A percentile compares a stretch with the other conserved stretches of the same genome.
These are phyloP conservation scores for Penicillium nucicola DNA, from an alignment of 495 filamentous ascomycete species.

Conservation along the genomic window DNA sequence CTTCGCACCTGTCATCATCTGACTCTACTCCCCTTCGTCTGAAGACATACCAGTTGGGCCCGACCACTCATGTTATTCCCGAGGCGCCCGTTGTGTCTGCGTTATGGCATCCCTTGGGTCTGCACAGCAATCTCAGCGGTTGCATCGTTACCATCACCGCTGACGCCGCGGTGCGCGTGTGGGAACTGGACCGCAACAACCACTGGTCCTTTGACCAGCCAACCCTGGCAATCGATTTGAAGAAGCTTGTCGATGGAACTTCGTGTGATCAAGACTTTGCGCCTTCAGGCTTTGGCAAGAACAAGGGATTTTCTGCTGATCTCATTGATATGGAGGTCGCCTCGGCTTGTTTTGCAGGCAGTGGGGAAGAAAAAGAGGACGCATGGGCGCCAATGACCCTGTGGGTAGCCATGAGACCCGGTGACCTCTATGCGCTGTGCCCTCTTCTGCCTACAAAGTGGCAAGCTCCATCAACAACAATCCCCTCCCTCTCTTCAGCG, in stretches of 20 bases:
- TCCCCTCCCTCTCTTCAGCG: conserved; percentile 72
- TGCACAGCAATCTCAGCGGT: conserved; percentile 52
- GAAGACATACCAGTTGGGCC: conserved; percentile 80
- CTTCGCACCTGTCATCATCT: conserved; percentile 62
- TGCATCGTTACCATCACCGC: conserved; percentile 80
- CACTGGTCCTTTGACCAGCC: conserved; percentile 81
- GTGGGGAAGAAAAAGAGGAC: conserved; percentile 59
- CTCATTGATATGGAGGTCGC: conserved; percentile 83
- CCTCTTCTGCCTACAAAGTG: conserved; percentile 80
- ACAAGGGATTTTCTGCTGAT: conserved; percentile 81
- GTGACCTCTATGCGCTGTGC: conserved; percentile 88
- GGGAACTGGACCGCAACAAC: conserved; percentile 78
- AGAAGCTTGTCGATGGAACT: conserved; percentile 75
- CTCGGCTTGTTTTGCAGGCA: conserved; percentile 76
- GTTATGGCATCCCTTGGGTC: conserved; percentile 83
- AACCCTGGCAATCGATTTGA: conserved; percentile 75
- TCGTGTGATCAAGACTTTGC: conserved; percentile 73
- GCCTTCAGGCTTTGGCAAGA: conserved; percentile 64
- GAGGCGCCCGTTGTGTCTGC: conserved; percentile 72
- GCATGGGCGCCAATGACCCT: conserved; percentile 90
- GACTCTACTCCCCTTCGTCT: conserved; percentile 65
- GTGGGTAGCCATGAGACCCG: conserved; percentile 85
- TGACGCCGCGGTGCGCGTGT: conserved; percentile 80
- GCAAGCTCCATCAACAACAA: conserved; percentile 69
- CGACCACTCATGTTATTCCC: conserved; percentile 82